Evolutionary conservation across 2,329 filamentous ascomycete species (phyloP).

Genomic region (Penicillium sclerotigenum): DNA sequence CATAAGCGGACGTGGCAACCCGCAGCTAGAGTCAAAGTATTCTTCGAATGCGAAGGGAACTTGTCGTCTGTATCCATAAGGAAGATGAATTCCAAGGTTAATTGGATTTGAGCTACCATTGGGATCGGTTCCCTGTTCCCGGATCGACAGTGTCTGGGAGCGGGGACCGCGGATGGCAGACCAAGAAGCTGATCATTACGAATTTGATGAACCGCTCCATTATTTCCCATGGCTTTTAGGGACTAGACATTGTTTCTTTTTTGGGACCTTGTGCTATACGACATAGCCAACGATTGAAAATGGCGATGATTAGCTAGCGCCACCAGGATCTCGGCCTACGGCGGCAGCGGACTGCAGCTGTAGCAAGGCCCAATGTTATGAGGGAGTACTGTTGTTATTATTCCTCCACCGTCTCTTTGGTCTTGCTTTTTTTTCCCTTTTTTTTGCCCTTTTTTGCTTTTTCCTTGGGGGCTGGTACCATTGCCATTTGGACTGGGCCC

Average conservation of each 20-base stretch:
- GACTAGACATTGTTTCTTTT: background rate
- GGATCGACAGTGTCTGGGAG: constrained; percentile 18
- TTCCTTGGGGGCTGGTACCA: background rate
- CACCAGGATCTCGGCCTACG: background rate
- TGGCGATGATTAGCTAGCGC: background rate
- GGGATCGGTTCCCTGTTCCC: constrained; percentile 16
- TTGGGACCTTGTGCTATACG: background rate
- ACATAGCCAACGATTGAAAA: background rate
- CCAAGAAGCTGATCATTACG: background rate
- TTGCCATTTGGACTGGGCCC: background rate
- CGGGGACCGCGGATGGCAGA: constrained; percentile 2
- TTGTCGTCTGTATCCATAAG: background rate
- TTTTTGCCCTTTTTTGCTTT: background rate
- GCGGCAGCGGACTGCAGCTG: background rate
- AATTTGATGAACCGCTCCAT: background rate
- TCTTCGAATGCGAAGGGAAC: background rate
- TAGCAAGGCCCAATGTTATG: constrained; percentile 3
- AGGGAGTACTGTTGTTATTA: background rate
- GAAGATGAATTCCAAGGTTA: background rate
- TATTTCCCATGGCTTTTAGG: background rate
- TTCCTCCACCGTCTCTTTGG: background rate
- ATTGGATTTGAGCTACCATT: constrained; percentile 11
- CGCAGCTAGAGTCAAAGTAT: constrained; percentile 3
- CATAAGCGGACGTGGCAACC: constrained; percentile 2
- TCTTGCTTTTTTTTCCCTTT: background rate